These are phyloP conservation scores for Myxozyma mucilagina DNA, from an alignment of 805 yeast genomes.

Conservation along the genomic window DNA sequence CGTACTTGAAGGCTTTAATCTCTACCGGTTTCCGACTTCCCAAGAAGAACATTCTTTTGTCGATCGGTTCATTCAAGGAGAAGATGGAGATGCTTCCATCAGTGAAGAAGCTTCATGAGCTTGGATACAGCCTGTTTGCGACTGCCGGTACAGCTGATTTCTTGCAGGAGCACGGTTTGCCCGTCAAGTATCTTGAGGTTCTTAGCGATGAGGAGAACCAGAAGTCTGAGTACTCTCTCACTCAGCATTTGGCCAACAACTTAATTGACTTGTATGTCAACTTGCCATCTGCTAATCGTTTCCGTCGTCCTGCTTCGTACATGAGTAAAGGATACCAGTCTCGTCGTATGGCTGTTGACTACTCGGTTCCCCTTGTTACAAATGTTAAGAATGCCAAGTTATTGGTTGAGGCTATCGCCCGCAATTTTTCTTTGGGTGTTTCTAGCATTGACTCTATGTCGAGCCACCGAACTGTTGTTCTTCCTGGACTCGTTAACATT, in stretches of 20 bases:
- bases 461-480: conserved; percentile 73
- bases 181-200: conserved; percentile 93
- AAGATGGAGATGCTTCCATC: conserved; percentile 90
- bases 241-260: conserved; percentile 95
- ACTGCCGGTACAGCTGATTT: conserved; percentile 99
- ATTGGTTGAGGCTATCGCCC: conserved; percentile 86
- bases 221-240: conserved; percentile 89
- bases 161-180: conserved; percentile 89
- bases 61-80: conserved; percentile 96
- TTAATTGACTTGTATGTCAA: conserved; percentile 94
- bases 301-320: conserved; percentile 98
- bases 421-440: conserved; percentile 54
- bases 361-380: conserved; percentile 94
- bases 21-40: conserved; percentile 96
- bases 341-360: conserved; percentile 99
- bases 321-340: conserved; percentile 96
- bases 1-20: conserved; percentile 88
- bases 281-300: conserved; percentile 93
- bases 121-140: conserved; percentile 90
- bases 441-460: conserved; percentile 84
- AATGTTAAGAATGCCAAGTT: conserved; percentile 97
- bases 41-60: conserved; percentile 87
- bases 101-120: conserved; percentile 71
- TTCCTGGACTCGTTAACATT: conserved; percentile 87
- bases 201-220: conserved; percentile 51